Base-by-base conservation (phyloP, 176 grass and related monocot genomes). In the Cenchrus fungigraminus region DNA sequence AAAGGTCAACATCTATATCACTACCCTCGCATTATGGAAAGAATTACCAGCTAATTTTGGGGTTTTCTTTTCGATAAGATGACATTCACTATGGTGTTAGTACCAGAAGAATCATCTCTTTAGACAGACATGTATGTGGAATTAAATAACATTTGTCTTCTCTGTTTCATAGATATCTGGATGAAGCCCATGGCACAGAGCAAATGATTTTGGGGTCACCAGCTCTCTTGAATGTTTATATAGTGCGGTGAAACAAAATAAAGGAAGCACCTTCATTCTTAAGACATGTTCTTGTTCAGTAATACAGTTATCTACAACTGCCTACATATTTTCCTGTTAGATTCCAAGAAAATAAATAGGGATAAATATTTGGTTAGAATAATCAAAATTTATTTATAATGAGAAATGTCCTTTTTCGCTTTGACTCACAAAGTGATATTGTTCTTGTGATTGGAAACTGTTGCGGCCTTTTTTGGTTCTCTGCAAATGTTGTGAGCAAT, bases 391-490 rank as follows among this genome's bases (percentile, higher is more conserved):
- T 82, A 69, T 77, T 29, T 79, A 15, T 42, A 83, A 50, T 16
- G 17, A 40, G 40, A 73, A 66, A 31, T 82, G 15, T 3, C 20
- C 9, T 58, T 53, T 53, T 52, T 71, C 57, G 54, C 6, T 32
- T 7, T 77, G 53, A 15, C 43, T 29, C 45, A 78, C 73, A 28
- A 72, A 78, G 65, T 8, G 52, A 51, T 76, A 84, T 71, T 58
- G 6, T 79, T 78, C 40, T 51, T 16, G 79, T 85, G 61, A 61
- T 31, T 67, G 28, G 69, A 59, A 68, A 89, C 43, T 32, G 70
- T 45, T 80, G 17, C 42, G 52, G 52, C 9, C 50, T 43, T 12
- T 66, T 74, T 68, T 54, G 44, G 12, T 1, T 80, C n/a, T 71
- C 3, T 70, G 14, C 64, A 31, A 64, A 78, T 65, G 46, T 15